Conservation (phyloP, 2,329 filamentous ascomycete genomes). For the Xylaria sp. region DNA sequence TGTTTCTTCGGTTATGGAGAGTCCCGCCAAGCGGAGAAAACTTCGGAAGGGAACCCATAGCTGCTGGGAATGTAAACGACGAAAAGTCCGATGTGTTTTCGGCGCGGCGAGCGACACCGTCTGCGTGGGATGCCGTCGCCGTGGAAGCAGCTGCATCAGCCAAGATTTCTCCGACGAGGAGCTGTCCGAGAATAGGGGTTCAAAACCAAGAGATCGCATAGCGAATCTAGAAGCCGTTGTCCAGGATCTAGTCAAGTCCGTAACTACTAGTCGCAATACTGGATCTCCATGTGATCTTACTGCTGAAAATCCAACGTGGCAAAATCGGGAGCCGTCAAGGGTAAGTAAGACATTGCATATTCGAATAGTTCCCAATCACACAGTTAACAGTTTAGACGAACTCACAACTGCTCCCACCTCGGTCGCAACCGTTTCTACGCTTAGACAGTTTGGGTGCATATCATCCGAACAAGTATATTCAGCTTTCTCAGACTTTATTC, state of each 20-base stretch:
- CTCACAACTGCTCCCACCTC: neutral
- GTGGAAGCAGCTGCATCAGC: conserved; percentile 56
- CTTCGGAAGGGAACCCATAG: conserved; percentile 66
- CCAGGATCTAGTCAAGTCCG: conserved; percentile 9
- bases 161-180: conserved; percentile 57
- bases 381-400: conserved; percentile 6
- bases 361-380: neutral
- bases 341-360: neutral
- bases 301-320: neutral
- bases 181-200: neutral
- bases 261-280: conserved; percentile 45
- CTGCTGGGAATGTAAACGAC: conserved; percentile 68
- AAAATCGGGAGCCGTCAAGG: too few species aligned
- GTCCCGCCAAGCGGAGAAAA: conserved; percentile 43
- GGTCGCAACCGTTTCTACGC: neutral
- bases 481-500: conserved; percentile 35
- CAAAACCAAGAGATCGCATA: neutral
- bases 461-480: conserved; percentile 6
- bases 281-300: neutral
- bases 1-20: too few species aligned
- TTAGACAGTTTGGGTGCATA: neutral
- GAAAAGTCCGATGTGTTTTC: conserved; percentile 63
- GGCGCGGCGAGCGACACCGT: conserved; percentile 49
- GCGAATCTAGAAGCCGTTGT: neutral
- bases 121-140: conserved; percentile 58